Evolutionary conservation across 768 basidiomycete genomes (phyloP), one percentile per base, ranked within the genome.

Genomic region (Suillus sp.): DNA sequence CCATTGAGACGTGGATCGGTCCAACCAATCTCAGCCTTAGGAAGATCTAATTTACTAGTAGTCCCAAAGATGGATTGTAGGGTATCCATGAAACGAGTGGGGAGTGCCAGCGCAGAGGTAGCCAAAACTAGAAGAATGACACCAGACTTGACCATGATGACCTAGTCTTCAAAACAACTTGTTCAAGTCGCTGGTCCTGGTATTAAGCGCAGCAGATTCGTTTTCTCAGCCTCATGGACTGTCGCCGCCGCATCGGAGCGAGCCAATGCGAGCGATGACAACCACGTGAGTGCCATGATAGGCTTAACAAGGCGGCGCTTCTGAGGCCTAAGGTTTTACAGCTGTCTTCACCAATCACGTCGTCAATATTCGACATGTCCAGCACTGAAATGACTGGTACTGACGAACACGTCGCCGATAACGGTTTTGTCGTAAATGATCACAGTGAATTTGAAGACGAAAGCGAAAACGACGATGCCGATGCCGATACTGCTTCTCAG

Each of bases 401-500:
- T 5, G 56, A 14, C 30, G 60, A 22, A n/a, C 62, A 62, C 56
- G 66, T 16, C 22, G 13, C 51, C 38, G 59, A 61, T 48, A 51
- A 32, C 4, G 53, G 43, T 50, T 40, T 42, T 43, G 47, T 53
- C 37, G 34, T 53, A 37, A 47, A 65, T n/a, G 57, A 60, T 27
- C 55, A 20, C 55, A 56, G 55, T 38, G 55, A 56, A 56, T 27
- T 18, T 55, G 60, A 65, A 37, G 57, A 62, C 34, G 43, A 62
- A 42, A 60, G 58, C 65, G 62, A 62, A 20, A 75, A 75, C 60
- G 69, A 62, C 63, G 83, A 85, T 66, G 81, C 79, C 62, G 90
- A 90, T 66, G 86, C 82, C 62, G 92, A 93, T 70, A 92, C 90
- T 5, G 90, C 92, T 18, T 92, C 90, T 10, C 89, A 91, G 69